Percentiles rank a stretch among this genome's conserved stretches.
phyloP scores from a whole-genome alignment of 2,329 filamentous ascomycete genomes.

The Fusarium falciforme region DNA sequence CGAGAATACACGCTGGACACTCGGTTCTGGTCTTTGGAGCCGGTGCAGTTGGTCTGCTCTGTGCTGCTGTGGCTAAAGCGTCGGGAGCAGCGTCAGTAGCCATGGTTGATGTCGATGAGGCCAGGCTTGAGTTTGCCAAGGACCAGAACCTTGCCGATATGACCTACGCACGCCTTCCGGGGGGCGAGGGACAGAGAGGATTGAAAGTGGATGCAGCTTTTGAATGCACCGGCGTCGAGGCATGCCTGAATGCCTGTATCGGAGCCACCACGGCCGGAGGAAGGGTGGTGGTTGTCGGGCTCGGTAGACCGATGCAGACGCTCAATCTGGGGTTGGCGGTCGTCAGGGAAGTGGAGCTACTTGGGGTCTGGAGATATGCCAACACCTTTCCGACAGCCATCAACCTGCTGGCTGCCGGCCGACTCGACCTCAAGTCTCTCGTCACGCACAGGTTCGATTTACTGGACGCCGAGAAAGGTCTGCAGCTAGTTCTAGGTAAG shows the following conservation, averaged over 20 bases:
- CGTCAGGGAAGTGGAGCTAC: background rate
- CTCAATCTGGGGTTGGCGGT: background rate
- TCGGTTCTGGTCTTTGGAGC: conserved; percentile 50
- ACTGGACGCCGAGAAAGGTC: background rate
- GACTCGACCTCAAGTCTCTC: background rate
- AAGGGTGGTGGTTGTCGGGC: background rate
- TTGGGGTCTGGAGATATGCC: background rate
- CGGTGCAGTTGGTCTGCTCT: conserved; percentile 52
- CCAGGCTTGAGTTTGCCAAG: background rate
- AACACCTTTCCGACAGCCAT: background rate
- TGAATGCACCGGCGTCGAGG: background rate
- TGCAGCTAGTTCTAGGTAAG: background rate
- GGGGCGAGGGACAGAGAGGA: background rate
- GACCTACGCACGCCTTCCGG: background rate
- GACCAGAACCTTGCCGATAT: background rate
- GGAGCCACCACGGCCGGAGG: background rate
- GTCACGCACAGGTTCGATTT: background rate
- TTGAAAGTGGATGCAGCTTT: background rate
- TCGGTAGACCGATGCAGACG: background rate
- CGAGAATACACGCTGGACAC: conserved; percentile 19
- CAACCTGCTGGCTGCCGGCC: background rate
- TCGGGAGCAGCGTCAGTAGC: background rate
- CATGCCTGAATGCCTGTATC: background rate
- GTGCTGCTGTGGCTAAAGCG: conserved; percentile 51
- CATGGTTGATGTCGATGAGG: background rate